These are phyloP conservation scores for Aureococcus anophagefferens DNA, from an alignment of 108 stramenopile species.

Conservation along the genomic window DNA sequence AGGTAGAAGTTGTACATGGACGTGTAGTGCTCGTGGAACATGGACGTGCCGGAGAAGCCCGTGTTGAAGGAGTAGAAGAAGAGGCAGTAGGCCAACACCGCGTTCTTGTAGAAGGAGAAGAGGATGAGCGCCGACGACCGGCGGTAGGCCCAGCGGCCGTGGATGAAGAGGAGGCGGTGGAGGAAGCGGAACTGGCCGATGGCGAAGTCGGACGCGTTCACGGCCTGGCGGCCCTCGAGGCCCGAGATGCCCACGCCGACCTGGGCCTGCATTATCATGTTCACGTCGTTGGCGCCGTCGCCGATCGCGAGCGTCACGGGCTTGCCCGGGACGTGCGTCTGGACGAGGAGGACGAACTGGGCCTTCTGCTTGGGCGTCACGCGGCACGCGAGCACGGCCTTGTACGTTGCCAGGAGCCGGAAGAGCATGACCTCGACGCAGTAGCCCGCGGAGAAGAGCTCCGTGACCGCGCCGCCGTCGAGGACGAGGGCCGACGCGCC, in stretches of 20 bases:
- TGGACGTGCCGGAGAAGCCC: conserved; percentile 50
- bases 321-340: conserved; percentile 10
- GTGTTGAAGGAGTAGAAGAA: conserved; percentile 40
- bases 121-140: conserved; percentile 75
- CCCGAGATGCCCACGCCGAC: conserved; percentile 59
- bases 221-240: conserved; percentile 42
- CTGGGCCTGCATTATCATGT: conserved; percentile 58
- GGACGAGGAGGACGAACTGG: conserved; percentile 39
- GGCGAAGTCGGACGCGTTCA: conserved; percentile 69
- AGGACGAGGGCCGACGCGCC: conserved; percentile 21
- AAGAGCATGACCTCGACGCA: conserved; percentile 9
- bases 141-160: conserved; percentile 90
- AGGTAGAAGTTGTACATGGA: conserved; percentile 69
- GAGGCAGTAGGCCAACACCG: conserved; percentile 68
- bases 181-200: conserved; percentile 87
- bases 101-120: conserved; percentile 97
- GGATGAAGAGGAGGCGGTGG: conserved; percentile 74
- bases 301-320: conserved; percentile 37
- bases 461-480: conserved; percentile 30
- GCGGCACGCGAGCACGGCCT: conserved; percentile 42
- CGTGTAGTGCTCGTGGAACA: conserved; percentile 70
- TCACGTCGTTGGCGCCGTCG: conserved; percentile 60
- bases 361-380: conserved; percentile 52
- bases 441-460: conserved; percentile 8
- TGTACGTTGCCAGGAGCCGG: conserved; percentile 6